Evolutionary conservation across 331 rosid species (phyloP), one percentile per base, ranked within the genome.

Genomic region (Arachis monticola): DNA sequence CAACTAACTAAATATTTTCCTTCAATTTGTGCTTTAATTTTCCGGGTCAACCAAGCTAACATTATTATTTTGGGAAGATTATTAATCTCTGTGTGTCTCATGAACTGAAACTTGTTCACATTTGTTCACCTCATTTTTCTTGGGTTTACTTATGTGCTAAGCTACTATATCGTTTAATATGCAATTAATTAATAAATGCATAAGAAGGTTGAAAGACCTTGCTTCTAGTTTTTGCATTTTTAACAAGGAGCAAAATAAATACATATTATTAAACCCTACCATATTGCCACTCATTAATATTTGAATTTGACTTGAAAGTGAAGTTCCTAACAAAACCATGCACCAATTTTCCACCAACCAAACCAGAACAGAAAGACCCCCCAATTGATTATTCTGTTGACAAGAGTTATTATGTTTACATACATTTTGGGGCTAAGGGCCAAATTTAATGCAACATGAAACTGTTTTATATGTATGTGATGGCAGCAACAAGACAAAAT

Each of bases 11-110:
- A 9, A 40, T 45, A 8, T 35, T 3, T 22, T 41, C 8, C 41
- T 35, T 41, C 68, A 50, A 75, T 13, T 32, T 10, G 32, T 14
- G 4, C 4, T 57, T 7, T 65, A 3, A 35, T 45, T 69, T 77
- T 48, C 64, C 63, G 42, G 74, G 76, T 83, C 88, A 70, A 31
- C 70, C 86, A 84, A 82, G 81, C 53, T 77, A 81, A 70, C 46
- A 38, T 52, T 38, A 38, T 52, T 38, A 10, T 13, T 44, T 51
- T 55, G 45, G 60, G 58, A 64, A 40, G 44, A 50, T 52, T 27
- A 27, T 27, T 38, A 47, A 50, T 59, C 65, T 42, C 53, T 44
- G 56, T 62, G 61, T 70, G 74, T 75, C 77, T 62, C 68, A 67
- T 1, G 2, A 46, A 51, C 32, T 76, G 72, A 70, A 81, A 76